phyloP scores from a whole-genome alignment of 495 filamentous ascomycete species.

The Barbatosphaeria neglecta region DNA sequence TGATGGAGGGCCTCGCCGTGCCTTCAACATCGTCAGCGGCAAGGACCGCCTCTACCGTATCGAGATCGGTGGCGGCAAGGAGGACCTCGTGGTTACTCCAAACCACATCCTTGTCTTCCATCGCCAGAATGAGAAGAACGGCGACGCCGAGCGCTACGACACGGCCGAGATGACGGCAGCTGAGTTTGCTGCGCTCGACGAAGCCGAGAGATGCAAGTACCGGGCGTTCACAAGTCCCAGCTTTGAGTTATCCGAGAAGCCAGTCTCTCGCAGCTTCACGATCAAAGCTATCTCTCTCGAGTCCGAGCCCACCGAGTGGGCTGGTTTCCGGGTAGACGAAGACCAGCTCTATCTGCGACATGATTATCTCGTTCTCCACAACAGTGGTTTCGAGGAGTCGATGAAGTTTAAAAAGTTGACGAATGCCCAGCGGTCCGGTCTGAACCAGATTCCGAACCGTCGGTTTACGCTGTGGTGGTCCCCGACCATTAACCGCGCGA shows the following conservation, averaged over 20 bases:
- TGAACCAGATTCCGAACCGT: slow-evolving; percentile 99
- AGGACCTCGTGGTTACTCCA: slow-evolving; percentile 34
- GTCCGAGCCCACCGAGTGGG: slow-evolving; percentile 9
- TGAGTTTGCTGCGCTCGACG: slow-evolving; percentile 24
- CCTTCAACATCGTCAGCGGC: slow-evolving; percentile 36
- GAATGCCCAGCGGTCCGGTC: slow-evolving; percentile 93
- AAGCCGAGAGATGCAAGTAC: slow-evolving; percentile 17
- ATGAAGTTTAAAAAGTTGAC: slow-evolving; percentile 99
- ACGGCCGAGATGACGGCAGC: slow-evolving; percentile 31
- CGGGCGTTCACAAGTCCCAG: slow-evolving; percentile 10
- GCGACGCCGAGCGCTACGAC: slow-evolving; percentile 12
- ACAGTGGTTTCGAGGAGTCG: slow-evolving; percentile 16
- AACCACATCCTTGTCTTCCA: slow-evolving; percentile 36
- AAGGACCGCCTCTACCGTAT: slow-evolving; percentile 16
- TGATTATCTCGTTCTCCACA: slow-evolving; percentile 20
- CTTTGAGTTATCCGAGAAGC: slow-evolving; percentile 6
- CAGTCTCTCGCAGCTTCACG: slow-evolving; percentile 14
- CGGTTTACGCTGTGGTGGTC: slow-evolving; percentile 99
- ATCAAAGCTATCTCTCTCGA: slow-evolving; percentile 31
- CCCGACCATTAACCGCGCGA: slow-evolving; percentile 66
- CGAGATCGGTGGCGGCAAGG: slow-evolving; percentile 17
- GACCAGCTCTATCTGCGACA: slow-evolving; percentile 40
- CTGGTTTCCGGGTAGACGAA: slow-evolving; percentile 13
- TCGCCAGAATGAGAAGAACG: slow-evolving; percentile 15
- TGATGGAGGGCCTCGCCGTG: slow-evolving; percentile 32